phyloP scores from a whole-genome alignment of 108 stramenopile species.

The Nannochloropsis oceanica region DNA sequence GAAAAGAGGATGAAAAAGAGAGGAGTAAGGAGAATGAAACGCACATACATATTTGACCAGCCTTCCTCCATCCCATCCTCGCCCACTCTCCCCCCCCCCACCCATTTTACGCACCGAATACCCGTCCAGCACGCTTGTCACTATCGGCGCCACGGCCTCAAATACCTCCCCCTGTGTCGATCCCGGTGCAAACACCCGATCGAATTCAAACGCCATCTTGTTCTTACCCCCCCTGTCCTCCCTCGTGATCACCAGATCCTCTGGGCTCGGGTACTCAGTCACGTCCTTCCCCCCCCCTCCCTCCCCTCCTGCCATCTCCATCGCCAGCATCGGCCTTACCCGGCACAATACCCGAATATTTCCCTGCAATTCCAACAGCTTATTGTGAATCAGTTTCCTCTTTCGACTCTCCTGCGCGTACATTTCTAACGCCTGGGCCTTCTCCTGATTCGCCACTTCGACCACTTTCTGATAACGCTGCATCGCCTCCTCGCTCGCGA shows the following conservation, averaged over 20 bases:
- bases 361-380: slow-evolving; percentile 46
- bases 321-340: slow-evolving; percentile 40
- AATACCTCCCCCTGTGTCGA: slow-evolving; percentile 37
- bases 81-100: neutral
- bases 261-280: slow-evolving; percentile 15
- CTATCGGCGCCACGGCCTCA: slow-evolving; percentile 31
- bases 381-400: slow-evolving; percentile 23
- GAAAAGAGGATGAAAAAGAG: too few species aligned
- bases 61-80: too few species aligned
- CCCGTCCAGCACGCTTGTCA: slow-evolving; percentile 39
- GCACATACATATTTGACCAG: too few species aligned
- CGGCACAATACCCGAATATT: slow-evolving; percentile 48
- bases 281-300: slow-evolving; percentile 23
- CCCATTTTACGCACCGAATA: neutral
- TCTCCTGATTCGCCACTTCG: neutral
- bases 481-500: neutral
- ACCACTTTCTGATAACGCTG: neutral
- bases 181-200: slow-evolving; percentile 38
- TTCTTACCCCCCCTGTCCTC: neutral
- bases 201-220: slow-evolving; percentile 40
- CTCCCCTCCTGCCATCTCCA: slow-evolving; percentile 4
- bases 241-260: slow-evolving; percentile 15
- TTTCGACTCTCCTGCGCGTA: slow-evolving; percentile 15
- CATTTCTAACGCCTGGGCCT: slow-evolving; percentile 7
- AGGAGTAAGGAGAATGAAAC: too few species aligned